Evolutionary conservation across 768 basidiomycete species (phyloP).

Genomic region (Phaffia tasmanica): DNA sequence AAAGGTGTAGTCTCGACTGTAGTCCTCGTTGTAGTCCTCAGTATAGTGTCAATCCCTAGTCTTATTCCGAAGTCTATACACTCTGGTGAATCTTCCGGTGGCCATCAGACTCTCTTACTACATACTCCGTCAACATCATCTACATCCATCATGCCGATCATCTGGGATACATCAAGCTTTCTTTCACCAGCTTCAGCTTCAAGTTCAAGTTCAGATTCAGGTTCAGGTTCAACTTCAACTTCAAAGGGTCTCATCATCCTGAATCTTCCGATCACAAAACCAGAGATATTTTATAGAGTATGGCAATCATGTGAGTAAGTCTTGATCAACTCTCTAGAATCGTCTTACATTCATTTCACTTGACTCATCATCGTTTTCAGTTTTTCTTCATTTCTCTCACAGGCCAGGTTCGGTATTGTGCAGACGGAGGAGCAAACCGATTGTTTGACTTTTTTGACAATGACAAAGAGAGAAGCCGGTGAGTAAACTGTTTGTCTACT

Average conservation of each 20-base stretch:
- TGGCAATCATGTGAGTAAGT: slow-evolving; percentile 42
- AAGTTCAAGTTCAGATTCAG: too few relatives aligned
- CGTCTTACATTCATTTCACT: slow-evolving; percentile 7
- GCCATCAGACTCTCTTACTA: too few relatives aligned
- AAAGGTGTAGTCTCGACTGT: too few relatives aligned
- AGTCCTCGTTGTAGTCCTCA: too few relatives aligned
- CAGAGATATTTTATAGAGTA: slow-evolving; percentile 50
- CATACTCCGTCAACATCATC: not conserved
- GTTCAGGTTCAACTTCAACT: not conserved
- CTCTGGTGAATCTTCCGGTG: too few relatives aligned
- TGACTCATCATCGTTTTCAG: not conserved
- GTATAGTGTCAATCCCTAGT: too few relatives aligned
- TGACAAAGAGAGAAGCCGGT: slow-evolving; percentile 19
- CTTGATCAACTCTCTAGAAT: slow-evolving; percentile 37
- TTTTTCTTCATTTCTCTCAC: slow-evolving; percentile 42
- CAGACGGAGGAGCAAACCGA: slow-evolving; percentile 81
- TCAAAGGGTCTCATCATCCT: slow-evolving; percentile 62
- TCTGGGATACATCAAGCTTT: slow-evolving; percentile 11
- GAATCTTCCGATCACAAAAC: slow-evolving; percentile 69
- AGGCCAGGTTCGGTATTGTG: slow-evolving; percentile 45
- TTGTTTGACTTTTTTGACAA: slow-evolving; percentile 50
- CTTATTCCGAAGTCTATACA: too few relatives aligned
- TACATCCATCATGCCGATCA: not conserved
- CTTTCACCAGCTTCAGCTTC: not conserved
- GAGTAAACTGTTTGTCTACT: not conserved